Conservation (phyloP, 2,329 filamentous ascomycete genomes). For the Esteya vermicola region DNA sequence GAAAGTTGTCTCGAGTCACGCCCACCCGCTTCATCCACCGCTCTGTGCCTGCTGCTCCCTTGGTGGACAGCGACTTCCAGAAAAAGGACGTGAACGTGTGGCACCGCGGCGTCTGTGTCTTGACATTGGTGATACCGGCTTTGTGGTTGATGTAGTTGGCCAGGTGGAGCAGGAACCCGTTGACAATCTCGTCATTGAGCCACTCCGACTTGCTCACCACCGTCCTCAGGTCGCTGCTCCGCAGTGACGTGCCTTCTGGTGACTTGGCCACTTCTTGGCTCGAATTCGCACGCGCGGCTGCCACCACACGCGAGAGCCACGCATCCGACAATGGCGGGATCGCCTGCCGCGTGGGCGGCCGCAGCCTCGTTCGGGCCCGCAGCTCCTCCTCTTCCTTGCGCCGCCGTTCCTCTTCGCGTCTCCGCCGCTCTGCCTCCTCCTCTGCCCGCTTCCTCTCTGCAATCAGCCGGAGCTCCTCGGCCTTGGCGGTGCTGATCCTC, state of each 20-base stretch:
- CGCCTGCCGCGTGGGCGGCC: slow-evolving; percentile 13
- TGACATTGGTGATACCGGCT: slow-evolving; percentile 34
- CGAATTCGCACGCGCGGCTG: slow-evolving; percentile 20
- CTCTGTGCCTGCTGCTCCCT: slow-evolving; percentile 31
- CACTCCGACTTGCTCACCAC: slow-evolving; percentile 43
- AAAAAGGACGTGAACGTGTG: slow-evolving; percentile 53
- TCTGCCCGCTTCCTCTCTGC: slow-evolving; percentile 8
- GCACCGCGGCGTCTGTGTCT: slow-evolving; percentile 37
- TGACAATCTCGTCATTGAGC: slow-evolving; percentile 68
- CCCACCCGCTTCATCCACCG: slow-evolving; percentile 43
- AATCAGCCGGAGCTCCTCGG: slow-evolving; percentile 12
- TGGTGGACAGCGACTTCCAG: slow-evolving; percentile 37
- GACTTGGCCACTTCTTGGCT: slow-evolving; percentile 27
- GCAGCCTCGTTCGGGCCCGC: slow-evolving; percentile 12
- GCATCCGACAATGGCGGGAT: slow-evolving; percentile 18
- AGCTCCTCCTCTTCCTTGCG: slow-evolving; percentile 13
- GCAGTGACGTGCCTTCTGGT: slow-evolving; percentile 34
- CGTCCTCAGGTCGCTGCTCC: slow-evolving; percentile 46
- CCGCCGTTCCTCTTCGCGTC: slow-evolving; percentile 10
- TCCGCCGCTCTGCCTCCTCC: slow-evolving; percentile 11
- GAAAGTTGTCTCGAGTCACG: slow-evolving; percentile 44
- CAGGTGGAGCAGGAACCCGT: slow-evolving; percentile 48
- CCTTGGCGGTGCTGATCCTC: slow-evolving; percentile 13
- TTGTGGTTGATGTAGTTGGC: slow-evolving; percentile 43
- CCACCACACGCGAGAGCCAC: slow-evolving; percentile 23